phyloP scores from a whole-genome alignment of 208 protist species.

The Crithidia sp. region DNA sequence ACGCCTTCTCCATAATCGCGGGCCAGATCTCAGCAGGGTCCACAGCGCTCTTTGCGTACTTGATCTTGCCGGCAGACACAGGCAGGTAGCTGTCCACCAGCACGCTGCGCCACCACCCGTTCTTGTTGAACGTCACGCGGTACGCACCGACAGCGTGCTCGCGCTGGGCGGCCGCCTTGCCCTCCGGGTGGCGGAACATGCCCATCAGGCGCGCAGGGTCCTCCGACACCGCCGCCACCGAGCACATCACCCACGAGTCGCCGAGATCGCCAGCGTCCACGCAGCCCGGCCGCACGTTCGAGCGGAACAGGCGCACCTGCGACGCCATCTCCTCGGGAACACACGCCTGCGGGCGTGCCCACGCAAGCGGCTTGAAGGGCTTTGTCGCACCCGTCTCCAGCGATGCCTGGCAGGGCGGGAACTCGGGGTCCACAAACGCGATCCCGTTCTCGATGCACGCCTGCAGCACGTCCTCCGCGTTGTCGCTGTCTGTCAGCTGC shows the following conservation, averaged over 20 bases:
- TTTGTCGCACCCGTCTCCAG: conserved; percentile 57
- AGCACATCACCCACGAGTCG: conserved; percentile 80
- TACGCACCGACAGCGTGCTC: conserved; percentile 79
- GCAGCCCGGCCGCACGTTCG: conserved; percentile 37
- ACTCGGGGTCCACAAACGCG: conserved; percentile 77
- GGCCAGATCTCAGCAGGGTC: conserved; percentile 85
- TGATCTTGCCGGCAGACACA: conserved; percentile 48
- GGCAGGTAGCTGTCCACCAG: conserved; percentile 89
- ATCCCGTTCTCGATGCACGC: conserved; percentile 59
- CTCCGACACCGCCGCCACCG: conserved; percentile 63
- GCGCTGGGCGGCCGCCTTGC: conserved; percentile 48
- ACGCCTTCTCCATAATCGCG: conserved; percentile 87
- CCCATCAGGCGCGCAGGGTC: conserved; percentile 40
- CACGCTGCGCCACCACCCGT: conserved; percentile 81
- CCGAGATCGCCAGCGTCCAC: conserved; percentile 71
- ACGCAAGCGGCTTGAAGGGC: conserved; percentile 65
- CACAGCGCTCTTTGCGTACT: conserved; percentile 59
- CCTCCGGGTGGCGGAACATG: conserved; percentile 74
- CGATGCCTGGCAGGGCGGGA: conserved; percentile 66
- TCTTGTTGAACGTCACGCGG: conserved; percentile 83
- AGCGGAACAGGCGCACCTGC: conserved; percentile 72
- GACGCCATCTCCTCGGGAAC: conserved; percentile 57
- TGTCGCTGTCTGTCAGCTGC: conserved; percentile 40
- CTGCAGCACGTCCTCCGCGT: conserved; percentile 60
- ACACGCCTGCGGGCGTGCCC: conserved; percentile 61